Evolutionary conservation across 495 filamentous ascomycete species (phyloP).

Genomic region (Letharia columbiana): DNA sequence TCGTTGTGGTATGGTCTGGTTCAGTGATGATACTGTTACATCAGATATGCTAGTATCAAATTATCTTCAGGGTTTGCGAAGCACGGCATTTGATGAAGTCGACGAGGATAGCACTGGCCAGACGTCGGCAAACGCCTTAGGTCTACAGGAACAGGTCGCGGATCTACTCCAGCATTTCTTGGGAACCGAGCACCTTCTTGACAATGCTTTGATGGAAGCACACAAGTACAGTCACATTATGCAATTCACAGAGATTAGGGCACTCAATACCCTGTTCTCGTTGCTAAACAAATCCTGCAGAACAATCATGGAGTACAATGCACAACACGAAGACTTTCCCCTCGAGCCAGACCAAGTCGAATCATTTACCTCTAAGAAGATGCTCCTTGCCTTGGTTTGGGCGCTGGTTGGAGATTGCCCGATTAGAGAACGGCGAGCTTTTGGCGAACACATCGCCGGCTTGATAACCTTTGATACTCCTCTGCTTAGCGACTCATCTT

Average conservation of each 20-base stretch:
- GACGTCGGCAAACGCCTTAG: conserved; percentile 63
- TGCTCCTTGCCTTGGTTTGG: conserved; percentile 87
- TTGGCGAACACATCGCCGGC: conserved; percentile 72
- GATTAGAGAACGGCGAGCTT: conserved; percentile 73
- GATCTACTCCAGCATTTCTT: conserved; percentile 67
- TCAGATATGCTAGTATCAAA: conserved; percentile 85
- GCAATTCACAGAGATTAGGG: conserved; percentile 88
- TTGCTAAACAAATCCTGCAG: conserved; percentile 87
- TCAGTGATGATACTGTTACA: conserved; percentile 94
- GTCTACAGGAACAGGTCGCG: conserved; percentile 66
- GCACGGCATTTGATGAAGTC: conserved; percentile 79
- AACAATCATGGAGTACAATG: conserved; percentile 89
- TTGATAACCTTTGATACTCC: conserved; percentile 80
- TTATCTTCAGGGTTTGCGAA: conserved; percentile 75
- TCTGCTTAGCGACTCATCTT: conserved; percentile 57
- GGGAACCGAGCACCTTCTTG: conserved; percentile 66
- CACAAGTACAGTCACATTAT: conserved; percentile 87
- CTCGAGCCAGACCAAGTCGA: conserved; percentile 83
- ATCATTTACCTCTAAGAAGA: conserved; percentile 81
- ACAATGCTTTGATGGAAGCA: conserved; percentile 65
- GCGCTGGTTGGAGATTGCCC: conserved; percentile 93
- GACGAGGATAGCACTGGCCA: conserved; percentile 88
- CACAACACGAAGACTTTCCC: conserved; percentile 87
- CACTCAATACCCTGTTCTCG: conserved; percentile 87
- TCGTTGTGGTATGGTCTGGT: conserved; percentile 99